phyloP scores from a whole-genome alignment of 2,329 filamentous ascomycete species.

The Paracorniculantispora psalliotae region DNA sequence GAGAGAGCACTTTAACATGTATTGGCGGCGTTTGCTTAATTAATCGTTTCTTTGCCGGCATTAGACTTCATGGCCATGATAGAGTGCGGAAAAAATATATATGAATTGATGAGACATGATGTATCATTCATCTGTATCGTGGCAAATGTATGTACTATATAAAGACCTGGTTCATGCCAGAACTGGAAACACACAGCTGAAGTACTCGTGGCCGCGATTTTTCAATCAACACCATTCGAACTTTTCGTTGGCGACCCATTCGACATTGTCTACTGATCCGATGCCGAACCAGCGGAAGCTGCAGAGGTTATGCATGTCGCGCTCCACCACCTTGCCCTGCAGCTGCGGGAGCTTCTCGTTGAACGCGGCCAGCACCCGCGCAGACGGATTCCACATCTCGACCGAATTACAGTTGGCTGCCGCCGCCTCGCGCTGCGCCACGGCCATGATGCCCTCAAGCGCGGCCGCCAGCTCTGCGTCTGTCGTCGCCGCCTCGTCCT shows the following conservation, averaged over 20 bases:
- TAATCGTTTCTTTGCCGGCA: constrained; percentile 7
- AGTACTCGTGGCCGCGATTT: too few relatives aligned
- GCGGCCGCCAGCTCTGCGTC: constrained; percentile 43
- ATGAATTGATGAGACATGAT: constrained; percentile 12
- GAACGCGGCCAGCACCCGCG: constrained; percentile 44
- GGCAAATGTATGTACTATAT: background rate
- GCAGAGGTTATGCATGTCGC: constrained; percentile 64
- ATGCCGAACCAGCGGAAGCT: constrained; percentile 67
- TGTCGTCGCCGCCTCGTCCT: constrained; percentile 42
- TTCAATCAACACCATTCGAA: constrained; percentile 64
- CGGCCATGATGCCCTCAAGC: constrained; percentile 57
- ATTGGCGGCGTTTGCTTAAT: constrained; percentile 12
- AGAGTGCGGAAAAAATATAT: constrained; percentile 13
- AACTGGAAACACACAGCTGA: background rate
- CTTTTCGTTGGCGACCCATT: constrained; percentile 75
- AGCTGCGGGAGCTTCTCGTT: constrained; percentile 38
- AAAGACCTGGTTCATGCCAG: background rate
- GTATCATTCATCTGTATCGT: background rate
- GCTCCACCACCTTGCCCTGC: constrained; percentile 43
- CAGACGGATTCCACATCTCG: constrained; percentile 77
- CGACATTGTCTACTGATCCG: constrained; percentile 46
- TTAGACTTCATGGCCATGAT: constrained; percentile 12
- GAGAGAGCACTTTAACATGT: constrained; percentile 7
- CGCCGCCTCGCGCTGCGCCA: constrained; percentile 65
- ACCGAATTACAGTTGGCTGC: constrained; percentile 67